phyloP scores from a whole-genome alignment of 148 eudicot genomes.

The Camellia lanceoleosa region DNA sequence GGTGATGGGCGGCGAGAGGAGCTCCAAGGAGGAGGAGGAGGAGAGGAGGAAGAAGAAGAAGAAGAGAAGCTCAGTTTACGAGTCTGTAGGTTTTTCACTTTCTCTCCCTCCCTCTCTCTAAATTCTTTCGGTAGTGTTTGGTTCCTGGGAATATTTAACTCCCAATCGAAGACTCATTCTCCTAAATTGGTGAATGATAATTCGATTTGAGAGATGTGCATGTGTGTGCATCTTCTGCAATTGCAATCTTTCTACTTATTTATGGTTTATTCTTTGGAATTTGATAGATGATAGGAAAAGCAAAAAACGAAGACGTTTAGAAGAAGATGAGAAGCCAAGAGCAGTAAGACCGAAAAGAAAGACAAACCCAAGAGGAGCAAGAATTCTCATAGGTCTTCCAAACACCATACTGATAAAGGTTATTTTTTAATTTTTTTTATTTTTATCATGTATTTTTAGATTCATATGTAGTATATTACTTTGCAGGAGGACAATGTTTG shows the following conservation, averaged over 20 bases:
- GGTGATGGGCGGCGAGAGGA: conserved; percentile 21
- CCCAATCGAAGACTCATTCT: too few species aligned
- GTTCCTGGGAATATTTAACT: too few species aligned
- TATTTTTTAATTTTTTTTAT: neutral
- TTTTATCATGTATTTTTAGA: neutral
- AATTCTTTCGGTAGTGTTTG: neutral
- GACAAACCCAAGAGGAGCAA: conserved; percentile 26
- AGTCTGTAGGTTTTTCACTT: conserved; percentile 15
- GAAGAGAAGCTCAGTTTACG: conserved; percentile 12
- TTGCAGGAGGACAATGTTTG: neutral
- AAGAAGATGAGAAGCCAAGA: conserved; percentile 20
- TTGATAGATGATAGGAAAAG: conserved; percentile 30
- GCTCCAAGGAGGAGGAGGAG: conserved; percentile 5
- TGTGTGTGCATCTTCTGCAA: neutral
- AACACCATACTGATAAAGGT: conserved; percentile 36
- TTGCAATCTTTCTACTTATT: neutral
- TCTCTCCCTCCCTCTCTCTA: neutral
- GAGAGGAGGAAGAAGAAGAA: neutral
- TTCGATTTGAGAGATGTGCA: neutral
- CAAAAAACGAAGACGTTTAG: conserved; percentile 22
- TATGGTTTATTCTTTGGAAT: neutral
- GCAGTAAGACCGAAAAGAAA: conserved; percentile 14
- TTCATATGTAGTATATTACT: neutral
- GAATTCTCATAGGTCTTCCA: conserved; percentile 30
- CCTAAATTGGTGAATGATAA: too few species aligned